Evolutionary conservation across 441 rosid species (phyloP), one percentile per base, ranked within the genome.

Genomic region (Bruguiera hainesii): DNA sequence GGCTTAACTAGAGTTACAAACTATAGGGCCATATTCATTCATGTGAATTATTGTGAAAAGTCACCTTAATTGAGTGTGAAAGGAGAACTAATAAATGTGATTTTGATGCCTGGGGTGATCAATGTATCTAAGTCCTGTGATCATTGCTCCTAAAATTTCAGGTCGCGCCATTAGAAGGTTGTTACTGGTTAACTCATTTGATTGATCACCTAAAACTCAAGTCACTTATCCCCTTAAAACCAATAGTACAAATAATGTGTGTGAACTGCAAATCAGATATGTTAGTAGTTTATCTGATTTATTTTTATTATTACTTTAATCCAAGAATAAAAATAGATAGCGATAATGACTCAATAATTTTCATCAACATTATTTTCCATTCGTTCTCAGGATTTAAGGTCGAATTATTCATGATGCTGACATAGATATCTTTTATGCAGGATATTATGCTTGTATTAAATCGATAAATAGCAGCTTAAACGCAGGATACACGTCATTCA

Each of bases 191-290:
- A 74, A 70, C 49, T 70, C n/a, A 73, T 73, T 37, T 76, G 82
- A 82, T 78, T 73, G 83, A 65, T 61, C 64, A 71, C 79, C 83
- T 69, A 33, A 6, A 78, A 78, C 76, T 31, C 61, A 58, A 71
- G 48, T 39, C 48, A 39, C 48, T 39, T 13, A 3, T 31, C 64
- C 23, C 50, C 64, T 71, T 65, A 28, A 73, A 69, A 72, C 66
- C 67, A 76, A 48, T 72, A 49, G 64, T 23, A 67, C 65, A 42
- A 28, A 59, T 21, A 63, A 61, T 25, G 33, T 39, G 25, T 53
- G 20, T 68, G 61, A 16, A 23, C 66, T 56, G 19, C 64, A 49
- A 64, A 60, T 46, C 37, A 20, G 56, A 39, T 16, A 71, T 58
- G 67, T 16, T 58, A 61, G 61, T 69, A 59, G 60, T 39, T 68